A percentile compares a stretch with the other conserved stretches of the same genome.
Conservation (phyloP, 2,329 filamentous ascomycete genomes). For the Scleromitrula shiraiana region DNA sequence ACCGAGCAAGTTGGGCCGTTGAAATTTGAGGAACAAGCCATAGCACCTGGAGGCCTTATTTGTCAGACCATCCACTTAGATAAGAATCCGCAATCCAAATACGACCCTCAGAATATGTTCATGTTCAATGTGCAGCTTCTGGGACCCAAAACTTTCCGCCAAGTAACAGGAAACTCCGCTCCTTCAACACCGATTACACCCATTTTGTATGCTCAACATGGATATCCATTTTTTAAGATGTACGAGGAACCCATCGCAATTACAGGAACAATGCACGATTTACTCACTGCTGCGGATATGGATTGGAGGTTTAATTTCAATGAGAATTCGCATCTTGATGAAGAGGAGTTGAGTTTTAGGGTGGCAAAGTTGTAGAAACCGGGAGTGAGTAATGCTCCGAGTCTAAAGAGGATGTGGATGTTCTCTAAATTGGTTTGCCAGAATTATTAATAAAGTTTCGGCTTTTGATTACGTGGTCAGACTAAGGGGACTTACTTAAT, state of each 20-base stretch:
- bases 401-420: too few species aligned
- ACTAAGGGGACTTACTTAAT: too few species aligned
- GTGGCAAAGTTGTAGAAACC: background rate
- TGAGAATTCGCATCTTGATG: background rate
- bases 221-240: conserved; percentile 3
- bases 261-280: background rate
- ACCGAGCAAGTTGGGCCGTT: background rate
- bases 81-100: background rate
- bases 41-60: background rate
- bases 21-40: background rate
- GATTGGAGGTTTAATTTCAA: background rate
- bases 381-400: too few species aligned
- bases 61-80: conserved; percentile 2
- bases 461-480: too few species aligned
- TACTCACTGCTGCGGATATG: background rate
- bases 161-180: background rate
- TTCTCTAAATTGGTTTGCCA: background rate
- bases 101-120: background rate
- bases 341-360: background rate
- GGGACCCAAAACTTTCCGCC: background rate
- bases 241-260: background rate
- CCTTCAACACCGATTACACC: background rate
- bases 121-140: conserved; percentile 4
- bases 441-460: too few species aligned
- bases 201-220: background rate